phyloP scores from a whole-genome alignment of 2,329 filamentous ascomycete species.

The Colletotrichum camelliae region DNA sequence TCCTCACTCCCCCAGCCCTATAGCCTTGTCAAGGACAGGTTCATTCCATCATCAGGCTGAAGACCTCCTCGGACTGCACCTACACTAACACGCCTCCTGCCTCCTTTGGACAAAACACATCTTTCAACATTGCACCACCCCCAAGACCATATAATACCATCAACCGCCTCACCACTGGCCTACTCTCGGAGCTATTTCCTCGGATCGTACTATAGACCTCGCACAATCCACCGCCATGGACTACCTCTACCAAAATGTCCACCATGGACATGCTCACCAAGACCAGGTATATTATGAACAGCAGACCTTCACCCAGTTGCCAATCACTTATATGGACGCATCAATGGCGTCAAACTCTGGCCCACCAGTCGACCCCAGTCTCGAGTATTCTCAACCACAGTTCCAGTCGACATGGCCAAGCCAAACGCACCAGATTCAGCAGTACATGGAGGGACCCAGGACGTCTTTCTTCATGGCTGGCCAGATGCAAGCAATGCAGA shows the following conservation, averaged over 20 bases:
- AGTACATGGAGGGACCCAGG: constrained; percentile 12
- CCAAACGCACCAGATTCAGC: constrained; percentile 14
- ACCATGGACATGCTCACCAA: neutral
- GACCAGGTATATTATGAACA: constrained; percentile 6
- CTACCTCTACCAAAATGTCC: neutral
- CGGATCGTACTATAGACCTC: neutral
- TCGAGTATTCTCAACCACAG: neutral
- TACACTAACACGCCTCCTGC: neutral
- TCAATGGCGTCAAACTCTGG: neutral
- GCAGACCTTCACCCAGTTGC: neutral
- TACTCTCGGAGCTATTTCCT: neutral
- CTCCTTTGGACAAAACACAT: neutral
- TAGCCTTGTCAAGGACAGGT: neutral
- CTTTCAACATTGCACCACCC: neutral
- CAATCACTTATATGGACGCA: neutral
- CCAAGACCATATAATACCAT: neutral
- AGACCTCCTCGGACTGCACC: neutral
- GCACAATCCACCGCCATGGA: neutral
- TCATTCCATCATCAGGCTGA: neutral
- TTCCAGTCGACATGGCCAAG: constrained; percentile 2
- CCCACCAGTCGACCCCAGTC: constrained; percentile 7
- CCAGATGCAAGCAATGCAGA: neutral
- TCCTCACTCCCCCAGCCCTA: neutral
- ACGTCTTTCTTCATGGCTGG: constrained; percentile 16
- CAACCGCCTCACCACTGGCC: neutral